phyloP scores from a whole-genome alignment of 371 early-diverging fungal species.

The Mortierella sp. region DNA sequence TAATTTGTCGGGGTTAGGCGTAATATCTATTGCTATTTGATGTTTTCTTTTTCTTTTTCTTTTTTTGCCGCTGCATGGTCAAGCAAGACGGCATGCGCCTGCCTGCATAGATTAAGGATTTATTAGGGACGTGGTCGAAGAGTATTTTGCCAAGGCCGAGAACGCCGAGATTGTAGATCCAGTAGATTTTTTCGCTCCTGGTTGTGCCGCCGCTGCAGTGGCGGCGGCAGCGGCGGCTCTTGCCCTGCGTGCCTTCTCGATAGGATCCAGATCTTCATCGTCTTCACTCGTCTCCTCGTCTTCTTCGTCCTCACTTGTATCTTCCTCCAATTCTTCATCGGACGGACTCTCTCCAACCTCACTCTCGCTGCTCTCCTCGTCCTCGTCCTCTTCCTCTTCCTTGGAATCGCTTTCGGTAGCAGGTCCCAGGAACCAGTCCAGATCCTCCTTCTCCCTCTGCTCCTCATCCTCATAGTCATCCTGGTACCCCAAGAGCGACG shows the following conservation, averaged over 20 bases:
- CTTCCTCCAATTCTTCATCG: slow-evolving; percentile 9
- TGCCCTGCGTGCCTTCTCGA: slow-evolving; percentile 44
- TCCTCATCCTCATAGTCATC: slow-evolving; percentile 23
- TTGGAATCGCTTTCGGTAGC: slow-evolving; percentile 29
- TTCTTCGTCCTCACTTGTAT: slow-evolving; percentile 11
- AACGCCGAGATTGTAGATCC: slow-evolving; percentile 49
- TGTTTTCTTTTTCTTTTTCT: neutral
- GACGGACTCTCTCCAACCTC: neutral
- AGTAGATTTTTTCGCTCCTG: neutral
- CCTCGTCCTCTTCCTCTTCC: slow-evolving; percentile 15
- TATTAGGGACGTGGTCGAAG: slow-evolving; percentile 21
- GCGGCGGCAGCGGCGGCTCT: slow-evolving; percentile 24
- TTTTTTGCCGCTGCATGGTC: neutral
- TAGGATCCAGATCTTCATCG: slow-evolving; percentile 34
- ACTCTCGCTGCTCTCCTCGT: slow-evolving; percentile 1
- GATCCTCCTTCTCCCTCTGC: slow-evolving; percentile 32
- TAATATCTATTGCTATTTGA: too few species aligned
- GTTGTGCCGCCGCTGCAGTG: slow-evolving; percentile 6
- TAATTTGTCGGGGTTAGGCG: too few species aligned
- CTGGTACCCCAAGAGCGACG: neutral
- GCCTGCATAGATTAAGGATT: slow-evolving; percentile 6
- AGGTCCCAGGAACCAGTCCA: slow-evolving; percentile 35
- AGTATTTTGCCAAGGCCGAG: slow-evolving; percentile 32
- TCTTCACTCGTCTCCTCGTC: slow-evolving; percentile 20
- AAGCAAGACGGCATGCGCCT: neutral